Evolutionary conservation across 2,329 filamentous ascomycete genomes (phyloP).

Genomic region (Diaporthe citriasiana): DNA sequence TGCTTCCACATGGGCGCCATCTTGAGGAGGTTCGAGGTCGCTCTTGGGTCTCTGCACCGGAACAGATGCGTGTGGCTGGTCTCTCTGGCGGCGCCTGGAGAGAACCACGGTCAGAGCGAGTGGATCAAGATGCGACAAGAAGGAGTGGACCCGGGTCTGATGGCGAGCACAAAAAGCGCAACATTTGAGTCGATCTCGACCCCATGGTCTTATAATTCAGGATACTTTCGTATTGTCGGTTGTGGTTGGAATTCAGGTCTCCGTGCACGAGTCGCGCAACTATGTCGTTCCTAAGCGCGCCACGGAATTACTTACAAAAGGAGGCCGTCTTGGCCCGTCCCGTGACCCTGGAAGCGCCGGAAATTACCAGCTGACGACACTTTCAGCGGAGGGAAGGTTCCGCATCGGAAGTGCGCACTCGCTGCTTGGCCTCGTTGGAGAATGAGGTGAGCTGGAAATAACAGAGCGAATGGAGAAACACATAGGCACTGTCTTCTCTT

Average conservation of each 20-base stretch:
- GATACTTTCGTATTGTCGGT: not conserved
- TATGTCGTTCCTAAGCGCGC: not conserved
- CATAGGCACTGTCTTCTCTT: not conserved
- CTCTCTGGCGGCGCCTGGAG: not conserved
- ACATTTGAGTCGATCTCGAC: not conserved
- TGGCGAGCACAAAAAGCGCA: no score
- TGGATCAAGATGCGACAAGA: not conserved
- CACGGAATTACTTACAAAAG: constrained; percentile 1
- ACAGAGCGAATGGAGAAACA: not conserved
- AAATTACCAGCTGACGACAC: constrained; percentile 2
- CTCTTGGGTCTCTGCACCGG: not conserved
- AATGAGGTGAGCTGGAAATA: not conserved
- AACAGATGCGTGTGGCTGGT: not conserved
- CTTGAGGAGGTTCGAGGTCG: not conserved
- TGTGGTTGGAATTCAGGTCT: not conserved
- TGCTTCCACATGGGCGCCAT: not conserved
- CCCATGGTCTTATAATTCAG: constrained; percentile 3
- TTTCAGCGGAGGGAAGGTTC: constrained; percentile 13
- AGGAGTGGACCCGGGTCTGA: not conserved
- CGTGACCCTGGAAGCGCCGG: not conserved
- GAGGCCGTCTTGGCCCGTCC: constrained; percentile 1
- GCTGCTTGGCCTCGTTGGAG: not conserved
- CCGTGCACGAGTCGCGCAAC: constrained; percentile 1
- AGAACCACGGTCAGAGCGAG: not conserved
- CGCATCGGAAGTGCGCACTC: not conserved